Evolutionary conservation across 2,329 filamentous ascomycete genomes (phyloP).

Genomic region (Cordyceps fumosorosea): DNA sequence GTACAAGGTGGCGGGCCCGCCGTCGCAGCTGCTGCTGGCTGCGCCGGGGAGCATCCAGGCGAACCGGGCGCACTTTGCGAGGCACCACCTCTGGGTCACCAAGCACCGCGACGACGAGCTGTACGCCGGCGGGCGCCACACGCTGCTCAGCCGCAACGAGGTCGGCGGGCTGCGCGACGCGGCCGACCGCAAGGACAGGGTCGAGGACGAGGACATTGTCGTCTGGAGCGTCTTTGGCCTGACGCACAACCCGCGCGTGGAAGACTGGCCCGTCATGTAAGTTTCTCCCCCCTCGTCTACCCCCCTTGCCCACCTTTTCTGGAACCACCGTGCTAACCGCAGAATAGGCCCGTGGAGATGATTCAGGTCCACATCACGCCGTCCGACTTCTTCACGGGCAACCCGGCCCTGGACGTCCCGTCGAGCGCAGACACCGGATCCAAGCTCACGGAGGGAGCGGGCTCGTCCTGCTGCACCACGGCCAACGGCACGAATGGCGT

Average conservation of each 20-base stretch:
- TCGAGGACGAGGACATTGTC: conserved; percentile 44
- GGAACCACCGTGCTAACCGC: background rate
- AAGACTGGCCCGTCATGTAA: conserved; percentile 64
- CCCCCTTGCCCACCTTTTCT: too few species aligned
- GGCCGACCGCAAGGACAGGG: conserved; percentile 38
- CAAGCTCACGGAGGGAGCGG: conserved; percentile 8
- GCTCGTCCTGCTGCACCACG: background rate
- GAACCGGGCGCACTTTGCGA: conserved; percentile 34
- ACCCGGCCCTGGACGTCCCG: conserved; percentile 41
- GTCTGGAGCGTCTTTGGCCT: conserved; percentile 54
- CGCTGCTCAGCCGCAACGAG: conserved; percentile 35
- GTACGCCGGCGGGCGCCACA: conserved; percentile 37
- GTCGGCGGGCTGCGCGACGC: conserved; percentile 32
- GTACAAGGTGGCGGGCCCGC: conserved; percentile 38
- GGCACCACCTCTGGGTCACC: conserved; percentile 41
- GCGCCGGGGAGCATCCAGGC: conserved; percentile 34
- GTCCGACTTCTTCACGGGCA: conserved; percentile 41
- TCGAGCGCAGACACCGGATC: conserved; percentile 25
- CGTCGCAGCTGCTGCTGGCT: conserved; percentile 34
- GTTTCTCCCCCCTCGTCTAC: conserved; percentile 17
- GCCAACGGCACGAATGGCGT: background rate
- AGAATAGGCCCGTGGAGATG: conserved; percentile 45
- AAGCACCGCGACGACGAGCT: conserved; percentile 38
- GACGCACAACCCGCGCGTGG: conserved; percentile 58
- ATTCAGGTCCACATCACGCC: conserved; percentile 39